phyloP scores from a whole-genome alignment of 768 basidiomycete genomes.

The Hortiboletus campestris region DNA sequence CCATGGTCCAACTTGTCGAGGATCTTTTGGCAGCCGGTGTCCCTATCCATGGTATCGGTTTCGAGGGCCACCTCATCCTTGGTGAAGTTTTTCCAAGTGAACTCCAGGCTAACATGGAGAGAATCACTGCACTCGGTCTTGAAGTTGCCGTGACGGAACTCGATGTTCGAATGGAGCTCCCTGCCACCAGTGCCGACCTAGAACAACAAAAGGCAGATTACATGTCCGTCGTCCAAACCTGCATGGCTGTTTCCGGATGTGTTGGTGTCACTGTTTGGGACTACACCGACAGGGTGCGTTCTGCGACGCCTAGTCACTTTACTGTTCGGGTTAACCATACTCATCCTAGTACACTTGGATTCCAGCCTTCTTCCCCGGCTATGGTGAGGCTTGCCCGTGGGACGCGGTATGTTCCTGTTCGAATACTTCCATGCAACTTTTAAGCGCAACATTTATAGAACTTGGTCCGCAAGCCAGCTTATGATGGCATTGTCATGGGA shows the following conservation, averaged over 20 bases:
- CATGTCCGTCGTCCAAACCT: conserved; percentile 52
- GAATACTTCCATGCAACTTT: background rate
- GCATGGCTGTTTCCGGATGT: conserved; percentile 39
- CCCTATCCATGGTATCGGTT: conserved; percentile 61
- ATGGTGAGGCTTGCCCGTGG: conserved; percentile 20
- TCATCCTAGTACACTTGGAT: conserved; percentile 18
- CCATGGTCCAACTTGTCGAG: conserved; percentile 52
- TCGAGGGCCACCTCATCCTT: conserved; percentile 60
- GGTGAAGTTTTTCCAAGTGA: conserved; percentile 48
- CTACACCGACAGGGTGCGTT: conserved; percentile 35
- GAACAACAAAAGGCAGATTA: conserved; percentile 60
- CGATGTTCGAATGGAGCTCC: conserved; percentile 57
- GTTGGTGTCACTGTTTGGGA: conserved; percentile 43
- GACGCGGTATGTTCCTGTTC: conserved; percentile 6
- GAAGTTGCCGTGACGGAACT: conserved; percentile 71
- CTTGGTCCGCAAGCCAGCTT: conserved; percentile 14
- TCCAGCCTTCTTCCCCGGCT: conserved; percentile 1
- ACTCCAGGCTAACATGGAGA: conserved; percentile 46
- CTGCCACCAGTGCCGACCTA: conserved; percentile 46
- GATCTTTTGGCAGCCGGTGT: conserved; percentile 44
- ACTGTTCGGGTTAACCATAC: conserved; percentile 7
- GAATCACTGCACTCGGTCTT: conserved; percentile 57
- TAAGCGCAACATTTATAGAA: conserved; percentile 1
- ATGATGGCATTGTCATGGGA: conserved; percentile 10
- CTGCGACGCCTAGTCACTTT: conserved; percentile 10